Conservation (phyloP, 2,329 filamentous ascomycete species). For the Penicillium griseofulvum region DNA sequence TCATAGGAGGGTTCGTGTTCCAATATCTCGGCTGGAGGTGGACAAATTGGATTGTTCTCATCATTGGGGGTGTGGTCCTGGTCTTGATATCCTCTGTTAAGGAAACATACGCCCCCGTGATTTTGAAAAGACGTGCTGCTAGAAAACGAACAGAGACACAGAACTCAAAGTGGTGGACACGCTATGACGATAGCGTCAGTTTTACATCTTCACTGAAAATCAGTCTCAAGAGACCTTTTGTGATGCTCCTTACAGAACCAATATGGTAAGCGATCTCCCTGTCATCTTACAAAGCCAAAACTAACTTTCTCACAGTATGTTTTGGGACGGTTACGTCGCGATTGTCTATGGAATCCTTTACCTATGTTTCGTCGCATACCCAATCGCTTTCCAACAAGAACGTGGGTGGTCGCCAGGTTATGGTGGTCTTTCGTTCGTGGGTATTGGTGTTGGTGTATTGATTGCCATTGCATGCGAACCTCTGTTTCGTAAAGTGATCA, state of each 20-base stretch:
- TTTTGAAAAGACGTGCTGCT: constrained; percentile 64
- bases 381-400: constrained; percentile 69
- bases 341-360: constrained; percentile 81
- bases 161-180: constrained; percentile 69
- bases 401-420: constrained; percentile 72
- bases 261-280: constrained; percentile 60
- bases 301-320: constrained; percentile 52
- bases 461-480: constrained; percentile 57
- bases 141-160: constrained; percentile 62
- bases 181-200: constrained; percentile 67
- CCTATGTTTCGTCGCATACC: constrained; percentile 84
- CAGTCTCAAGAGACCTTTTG: constrained; percentile 71
- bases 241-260: constrained; percentile 72
- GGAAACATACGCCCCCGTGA: constrained; percentile 71
- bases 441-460: constrained; percentile 57
- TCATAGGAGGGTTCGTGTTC: constrained; percentile 74
- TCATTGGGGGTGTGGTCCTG: constrained; percentile 62
- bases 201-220: constrained; percentile 64
- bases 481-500: constrained; percentile 70
- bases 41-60: constrained; percentile 78
- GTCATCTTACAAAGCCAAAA: neutral
- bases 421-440: constrained; percentile 72
- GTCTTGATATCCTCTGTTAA: constrained; percentile 57
- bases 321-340: constrained; percentile 66
- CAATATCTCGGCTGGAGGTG: constrained; percentile 72